phyloP scores from a whole-genome alignment of 495 filamentous ascomycete species.

The Penicillium flavigenum region DNA sequence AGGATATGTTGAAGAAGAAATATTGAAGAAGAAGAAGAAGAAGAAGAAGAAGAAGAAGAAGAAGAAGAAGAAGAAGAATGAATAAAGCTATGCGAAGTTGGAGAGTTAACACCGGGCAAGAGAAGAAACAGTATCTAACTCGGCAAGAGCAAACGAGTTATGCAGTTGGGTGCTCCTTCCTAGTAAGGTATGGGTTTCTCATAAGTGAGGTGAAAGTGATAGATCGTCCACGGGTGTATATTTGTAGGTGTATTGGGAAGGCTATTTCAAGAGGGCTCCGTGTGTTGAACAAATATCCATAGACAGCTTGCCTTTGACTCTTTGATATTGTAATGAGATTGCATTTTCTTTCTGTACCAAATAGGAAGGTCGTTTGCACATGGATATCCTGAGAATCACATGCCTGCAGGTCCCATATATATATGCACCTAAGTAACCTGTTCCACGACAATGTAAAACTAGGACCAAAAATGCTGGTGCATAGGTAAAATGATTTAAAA shows the following conservation, averaged over 20 bases:
- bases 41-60: background rate
- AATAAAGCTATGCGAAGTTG: background rate
- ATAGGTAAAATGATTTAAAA: background rate
- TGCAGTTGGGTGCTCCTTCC: background rate
- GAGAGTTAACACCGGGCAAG: background rate
- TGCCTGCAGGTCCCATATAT: background rate
- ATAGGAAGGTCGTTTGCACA: background rate
- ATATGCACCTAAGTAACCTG: background rate
- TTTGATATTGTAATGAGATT: background rate
- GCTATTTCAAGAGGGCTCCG: background rate
- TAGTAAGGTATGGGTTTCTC: background rate
- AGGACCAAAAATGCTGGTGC: background rate
- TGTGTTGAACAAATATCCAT: background rate
- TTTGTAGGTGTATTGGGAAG: background rate
- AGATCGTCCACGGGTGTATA: background rate
- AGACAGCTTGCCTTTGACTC: background rate
- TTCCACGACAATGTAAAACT: background rate
- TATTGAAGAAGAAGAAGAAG: background rate
- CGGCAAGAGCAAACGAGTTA: background rate
- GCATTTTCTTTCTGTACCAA: background rate
- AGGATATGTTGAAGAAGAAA: background rate
- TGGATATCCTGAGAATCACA: background rate
- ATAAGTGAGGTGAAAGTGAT: background rate
- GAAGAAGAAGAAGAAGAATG: background rate
- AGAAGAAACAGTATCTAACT: background rate